Evolutionary conservation across 257 asterid species (phyloP).

Genomic region (Gentiana dahurica): DNA sequence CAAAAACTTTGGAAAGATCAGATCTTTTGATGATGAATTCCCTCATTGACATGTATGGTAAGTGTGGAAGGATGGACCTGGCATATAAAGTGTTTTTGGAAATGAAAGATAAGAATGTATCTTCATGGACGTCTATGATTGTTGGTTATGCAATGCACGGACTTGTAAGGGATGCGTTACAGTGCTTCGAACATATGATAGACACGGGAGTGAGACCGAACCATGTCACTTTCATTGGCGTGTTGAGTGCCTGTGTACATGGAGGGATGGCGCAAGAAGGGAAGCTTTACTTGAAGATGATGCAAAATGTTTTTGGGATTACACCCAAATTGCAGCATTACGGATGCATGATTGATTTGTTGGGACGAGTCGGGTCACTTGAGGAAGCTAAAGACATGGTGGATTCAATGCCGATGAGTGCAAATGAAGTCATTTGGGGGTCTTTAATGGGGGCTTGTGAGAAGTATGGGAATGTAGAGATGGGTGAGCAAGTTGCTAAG

Average conservation of each 20-base stretch:
- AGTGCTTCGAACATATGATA: conserved; percentile 46
- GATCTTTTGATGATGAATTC: conserved; percentile 74
- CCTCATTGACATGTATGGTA: conserved; percentile 74
- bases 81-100: conserved; percentile 45
- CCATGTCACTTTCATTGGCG: conserved; percentile 73
- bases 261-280: conserved; percentile 82
- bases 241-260: conserved; percentile 87
- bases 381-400: conserved; percentile 62
- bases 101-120: conserved; percentile 70
- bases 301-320: conserved; percentile 46
- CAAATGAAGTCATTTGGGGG: conserved; percentile 83
- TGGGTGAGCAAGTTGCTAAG: conserved; percentile 77
- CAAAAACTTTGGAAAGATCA: conserved; percentile 21
- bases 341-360: conserved; percentile 87
- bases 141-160: conserved; percentile 84
- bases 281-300: conserved; percentile 48
- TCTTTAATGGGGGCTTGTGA: conserved; percentile 93
- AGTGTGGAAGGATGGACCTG: conserved; percentile 84
- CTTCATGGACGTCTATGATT: conserved; percentile 87
- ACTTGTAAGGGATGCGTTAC: conserved; percentile 42
- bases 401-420: conserved; percentile 74
- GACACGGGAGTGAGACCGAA: conserved; percentile 54
- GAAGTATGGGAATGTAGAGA: conserved; percentile 60
- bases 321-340: conserved; percentile 56
- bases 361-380: conserved; percentile 74